Evolutionary conservation across 306 rosid species (phyloP).

Genomic region (Vigna trinervia): DNA sequence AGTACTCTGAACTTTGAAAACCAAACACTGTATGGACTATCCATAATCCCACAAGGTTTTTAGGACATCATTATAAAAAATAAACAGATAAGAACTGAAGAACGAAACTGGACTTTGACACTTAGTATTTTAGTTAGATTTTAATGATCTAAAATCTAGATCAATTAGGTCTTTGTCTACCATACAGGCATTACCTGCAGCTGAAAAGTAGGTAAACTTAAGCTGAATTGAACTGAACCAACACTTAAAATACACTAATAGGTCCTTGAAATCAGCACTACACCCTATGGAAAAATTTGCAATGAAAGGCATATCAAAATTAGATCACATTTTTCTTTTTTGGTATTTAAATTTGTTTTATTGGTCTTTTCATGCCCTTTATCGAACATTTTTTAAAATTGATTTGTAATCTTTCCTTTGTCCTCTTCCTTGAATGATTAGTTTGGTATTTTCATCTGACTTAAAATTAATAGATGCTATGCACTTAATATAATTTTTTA

Average conservation of each 20-base stretch:
- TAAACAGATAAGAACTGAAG: constrained; percentile 2
- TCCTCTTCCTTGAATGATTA: neutral
- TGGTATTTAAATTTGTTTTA: constrained; percentile 18
- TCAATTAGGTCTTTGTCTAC: constrained; percentile 10
- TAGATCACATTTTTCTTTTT: constrained; percentile 2
- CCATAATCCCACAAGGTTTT: constrained; percentile 19
- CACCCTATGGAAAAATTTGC: constrained; percentile 10
- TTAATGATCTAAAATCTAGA: constrained; percentile 27
- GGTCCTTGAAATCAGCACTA: neutral
- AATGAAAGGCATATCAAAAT: constrained; percentile 15
- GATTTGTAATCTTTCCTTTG: neutral
- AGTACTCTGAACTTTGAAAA: constrained; percentile 26
- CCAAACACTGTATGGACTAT: neutral
- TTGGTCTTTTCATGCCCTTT: constrained; percentile 16
- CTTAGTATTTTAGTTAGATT: neutral
- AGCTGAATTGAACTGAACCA: constrained; percentile 26
- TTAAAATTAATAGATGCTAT: constrained; percentile 19
- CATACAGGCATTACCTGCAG: neutral
- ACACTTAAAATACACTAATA: constrained; percentile 2
- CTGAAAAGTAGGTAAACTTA: constrained; percentile 19
- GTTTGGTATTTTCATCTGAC: constrained; percentile 27
- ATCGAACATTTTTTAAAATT: neutral
- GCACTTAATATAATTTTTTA: constrained; percentile 10
- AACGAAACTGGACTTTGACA: neutral
- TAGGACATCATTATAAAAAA: constrained; percentile 5